Percentiles rank a stretch among this genome's conserved stretches.
Evolutionary conservation across 2,329 filamentous ascomycete species (phyloP).

Genomic region (Geosmithia flava): DNA sequence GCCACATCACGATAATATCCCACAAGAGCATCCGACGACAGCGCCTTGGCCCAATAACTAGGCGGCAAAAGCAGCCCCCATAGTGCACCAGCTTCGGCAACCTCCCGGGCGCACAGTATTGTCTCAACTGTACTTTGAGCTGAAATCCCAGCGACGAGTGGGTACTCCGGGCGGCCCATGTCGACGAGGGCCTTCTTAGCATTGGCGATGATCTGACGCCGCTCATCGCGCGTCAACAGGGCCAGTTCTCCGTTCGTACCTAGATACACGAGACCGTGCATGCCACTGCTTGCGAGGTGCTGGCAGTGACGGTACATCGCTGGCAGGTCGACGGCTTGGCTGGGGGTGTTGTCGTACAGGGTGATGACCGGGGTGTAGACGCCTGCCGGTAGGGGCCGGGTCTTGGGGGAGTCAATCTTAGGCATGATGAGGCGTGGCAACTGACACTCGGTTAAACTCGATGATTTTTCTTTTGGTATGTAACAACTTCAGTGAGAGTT

Average conservation of each 20-base stretch:
- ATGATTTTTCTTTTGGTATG: too few relatives aligned
- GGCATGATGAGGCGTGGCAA: slow-evolving; percentile 9
- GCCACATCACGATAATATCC: slow-evolving; percentile 56
- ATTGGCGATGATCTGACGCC: slow-evolving; percentile 24
- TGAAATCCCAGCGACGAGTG: slow-evolving; percentile 30
- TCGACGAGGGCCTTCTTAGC: slow-evolving; percentile 24
- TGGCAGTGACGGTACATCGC: slow-evolving; percentile 29
- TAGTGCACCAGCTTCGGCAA: slow-evolving; percentile 55
- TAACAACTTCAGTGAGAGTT: neutral
- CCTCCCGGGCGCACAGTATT: slow-evolving; percentile 55
- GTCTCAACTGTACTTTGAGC: slow-evolving; percentile 44
- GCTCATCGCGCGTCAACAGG: slow-evolving; percentile 24
- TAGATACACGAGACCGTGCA: slow-evolving; percentile 31
- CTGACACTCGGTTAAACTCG: neutral
- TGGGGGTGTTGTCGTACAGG: slow-evolving; percentile 24
- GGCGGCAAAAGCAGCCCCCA: slow-evolving; percentile 66
- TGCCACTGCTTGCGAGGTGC: slow-evolving; percentile 26
- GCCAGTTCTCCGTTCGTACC: slow-evolving; percentile 34
- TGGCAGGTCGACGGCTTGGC: slow-evolving; percentile 28
- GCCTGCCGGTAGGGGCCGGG: slow-evolving; percentile 24
- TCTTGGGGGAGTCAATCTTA: slow-evolving; percentile 19
- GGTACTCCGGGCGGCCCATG: slow-evolving; percentile 19
- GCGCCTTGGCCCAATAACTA: slow-evolving; percentile 52
- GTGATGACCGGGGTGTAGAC: slow-evolving; percentile 35
- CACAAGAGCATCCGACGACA: slow-evolving; percentile 38